These are phyloP conservation scores for Rhizopus microsporus DNA, from an alignment of 371 early-diverging fungal species.

Conservation along the genomic window DNA sequence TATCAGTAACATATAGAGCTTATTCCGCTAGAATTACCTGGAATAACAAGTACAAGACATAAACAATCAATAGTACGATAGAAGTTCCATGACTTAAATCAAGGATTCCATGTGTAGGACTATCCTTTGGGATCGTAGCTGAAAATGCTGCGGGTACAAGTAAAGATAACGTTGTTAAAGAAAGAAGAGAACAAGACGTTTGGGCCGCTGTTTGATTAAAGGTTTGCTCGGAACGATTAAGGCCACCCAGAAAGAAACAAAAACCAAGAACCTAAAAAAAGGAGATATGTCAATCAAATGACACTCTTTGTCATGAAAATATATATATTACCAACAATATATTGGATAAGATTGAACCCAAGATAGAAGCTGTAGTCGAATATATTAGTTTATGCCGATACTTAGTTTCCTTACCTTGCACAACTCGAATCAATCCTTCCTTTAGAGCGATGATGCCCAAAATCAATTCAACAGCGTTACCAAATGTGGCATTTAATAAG, in stretches of 20 bases:
- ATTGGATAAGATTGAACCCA: slow-evolving; percentile 51
- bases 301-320: neutral
- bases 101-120: slow-evolving; percentile 46
- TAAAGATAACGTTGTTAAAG: slow-evolving; percentile 74
- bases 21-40: slow-evolving; percentile 35
- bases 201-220: slow-evolving; percentile 62
- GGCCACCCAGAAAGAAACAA: slow-evolving; percentile 35
- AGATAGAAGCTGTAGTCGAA: slow-evolving; percentile 31
- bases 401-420: slow-evolving; percentile 51
- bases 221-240: slow-evolving; percentile 33
- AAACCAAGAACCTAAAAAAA: slow-evolving; percentile 32
- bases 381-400: neutral
- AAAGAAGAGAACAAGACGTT: slow-evolving; percentile 76
- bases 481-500: slow-evolving; percentile 30
- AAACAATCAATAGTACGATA: slow-evolving; percentile 70
- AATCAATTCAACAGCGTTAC: slow-evolving; percentile 75
- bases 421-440: slow-evolving; percentile 71
- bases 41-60: slow-evolving; percentile 71
- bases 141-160: slow-evolving; percentile 85
- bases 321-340: slow-evolving; percentile 33
- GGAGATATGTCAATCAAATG: neutral
- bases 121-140: slow-evolving; percentile 23
- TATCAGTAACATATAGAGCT: slow-evolving; percentile 21
- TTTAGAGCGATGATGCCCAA: slow-evolving; percentile 76
- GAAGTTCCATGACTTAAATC: slow-evolving; percentile 74